These are phyloP conservation scores for Babesia bovis DNA, from an alignment of 169 alveolate species.

Conservation along the genomic window DNA sequence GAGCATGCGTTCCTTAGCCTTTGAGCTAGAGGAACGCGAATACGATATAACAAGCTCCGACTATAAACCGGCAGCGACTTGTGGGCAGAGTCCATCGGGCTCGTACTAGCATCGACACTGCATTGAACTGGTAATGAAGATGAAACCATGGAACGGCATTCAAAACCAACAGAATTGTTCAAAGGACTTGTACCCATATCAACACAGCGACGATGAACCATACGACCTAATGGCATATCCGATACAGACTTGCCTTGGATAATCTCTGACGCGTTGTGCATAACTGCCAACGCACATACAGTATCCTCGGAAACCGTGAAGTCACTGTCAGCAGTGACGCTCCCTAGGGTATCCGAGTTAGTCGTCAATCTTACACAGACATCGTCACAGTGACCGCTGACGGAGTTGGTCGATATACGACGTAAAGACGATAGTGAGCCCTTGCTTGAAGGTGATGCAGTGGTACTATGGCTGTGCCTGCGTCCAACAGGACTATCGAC, in stretches of 20 bases:
- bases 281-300: slow-evolving; percentile 21
- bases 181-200: slow-evolving; percentile 27
- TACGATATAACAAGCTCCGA: slow-evolving; percentile 54
- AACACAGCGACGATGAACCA: slow-evolving; percentile 14
- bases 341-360: too few relatives aligned
- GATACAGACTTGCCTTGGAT: background rate
- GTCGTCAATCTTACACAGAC: too few relatives aligned
- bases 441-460: too few relatives aligned
- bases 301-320: too few relatives aligned
- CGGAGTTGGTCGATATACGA: too few relatives aligned
- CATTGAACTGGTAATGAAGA: background rate
- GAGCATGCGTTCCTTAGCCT: slow-evolving; percentile 47
- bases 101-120: slow-evolving; percentile 23
- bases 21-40: slow-evolving; percentile 62
- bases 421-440: too few relatives aligned
- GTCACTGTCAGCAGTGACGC: too few relatives aligned
- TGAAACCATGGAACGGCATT: background rate
- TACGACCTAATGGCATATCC: background rate
- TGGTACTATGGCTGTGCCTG: background rate
- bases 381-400: too few relatives aligned
- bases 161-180: background rate
- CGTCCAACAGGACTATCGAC: background rate
- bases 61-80: slow-evolving; percentile 55
- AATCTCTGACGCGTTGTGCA: slow-evolving; percentile 28
- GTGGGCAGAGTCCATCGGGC: slow-evolving; percentile 29